Evolutionary conservation across 106 monocot species (phyloP), one percentile per base, ranked within the genome.

Genomic region (Alisma plantagoaquatica): DNA sequence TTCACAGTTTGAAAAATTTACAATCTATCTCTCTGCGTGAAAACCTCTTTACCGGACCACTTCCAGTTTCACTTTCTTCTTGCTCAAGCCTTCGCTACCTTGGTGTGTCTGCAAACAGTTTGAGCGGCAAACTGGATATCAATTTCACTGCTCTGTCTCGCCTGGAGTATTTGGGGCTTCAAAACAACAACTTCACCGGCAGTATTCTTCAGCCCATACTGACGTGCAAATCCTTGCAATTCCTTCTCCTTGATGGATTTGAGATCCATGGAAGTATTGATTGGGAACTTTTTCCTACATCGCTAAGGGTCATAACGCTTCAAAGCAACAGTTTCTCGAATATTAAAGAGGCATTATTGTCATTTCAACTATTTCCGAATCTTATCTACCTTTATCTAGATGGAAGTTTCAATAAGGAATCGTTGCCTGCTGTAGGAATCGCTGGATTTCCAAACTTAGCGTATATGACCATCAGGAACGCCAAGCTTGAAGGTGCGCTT

Each of bases 321-420:
- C 81, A 80, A 10, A 86, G 81, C 50, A 86, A 86, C 41, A 86
- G 67, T 64, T 69, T 86, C 52, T 60, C 45, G 2, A 77, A 77
- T 43, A 49, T 86, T 11, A 60, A 70, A 0, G 60, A 67, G 10
- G 77, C 86, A 33, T 29, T 86, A 29, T 10, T 8, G 0, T 59
- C 71, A 29, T 67, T 86, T 12, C 63, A 53, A 38, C 14, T 28
- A 21, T 77, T 70, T 65, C 73, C 63, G 56, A 86, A 86, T 16
- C 77, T 86, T 7, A 74, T 63, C 22, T 71, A 73, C 15, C 70
- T 86, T 54, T 74, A 81, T 25, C 77, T 86, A 21, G 81, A 80
- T 33, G 69, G 45, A 57, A 86, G 81, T 33, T 86, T 86, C 56
- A 56, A 53, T 35, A 73, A 77, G 2, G 86, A 86, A 61, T 63